Percentiles rank a stretch among this genome's conserved stretches.
Conservation (phyloP, 2,329 filamentous ascomycete species). For the Talaromyces sp. region DNA sequence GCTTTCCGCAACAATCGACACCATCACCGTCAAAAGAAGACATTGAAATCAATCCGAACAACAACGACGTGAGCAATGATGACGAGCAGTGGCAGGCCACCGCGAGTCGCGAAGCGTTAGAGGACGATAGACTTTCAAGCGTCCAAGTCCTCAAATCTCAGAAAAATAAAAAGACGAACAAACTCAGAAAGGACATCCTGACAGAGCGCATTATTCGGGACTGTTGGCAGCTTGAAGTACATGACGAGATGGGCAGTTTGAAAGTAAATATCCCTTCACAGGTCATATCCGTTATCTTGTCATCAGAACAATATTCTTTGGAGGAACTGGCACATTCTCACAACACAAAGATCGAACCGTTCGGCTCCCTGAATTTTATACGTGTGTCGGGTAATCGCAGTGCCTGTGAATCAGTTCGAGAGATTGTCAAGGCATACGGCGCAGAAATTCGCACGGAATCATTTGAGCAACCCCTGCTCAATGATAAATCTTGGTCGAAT, state of each 20-base stretch:
- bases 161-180: background rate
- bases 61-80: background rate
- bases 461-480: constrained; percentile 27
- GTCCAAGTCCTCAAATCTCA: constrained; percentile 25
- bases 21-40: background rate
- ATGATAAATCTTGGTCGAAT: constrained; percentile 19
- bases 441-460: constrained; percentile 33
- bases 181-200: constrained; percentile 32
- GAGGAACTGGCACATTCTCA: constrained; percentile 37
- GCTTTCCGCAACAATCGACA: constrained; percentile 11
- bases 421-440: constrained; percentile 34
- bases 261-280: constrained; percentile 34
- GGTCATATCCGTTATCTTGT: constrained; percentile 33
- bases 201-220: constrained; percentile 40
- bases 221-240: constrained; percentile 39
- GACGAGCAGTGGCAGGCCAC: constrained; percentile 7
- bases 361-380: constrained; percentile 34
- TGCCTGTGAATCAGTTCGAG: constrained; percentile 35
- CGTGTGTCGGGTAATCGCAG: constrained; percentile 36
- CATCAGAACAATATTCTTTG: constrained; percentile 34
- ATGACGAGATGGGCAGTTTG: constrained; percentile 37
- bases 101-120: background rate
- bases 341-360: constrained; percentile 39
- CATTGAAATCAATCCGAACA: background rate
- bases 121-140: background rate